Conservation (phyloP, 2,329 filamentous ascomycete species). For the Colletotrichum somersetense region DNA sequence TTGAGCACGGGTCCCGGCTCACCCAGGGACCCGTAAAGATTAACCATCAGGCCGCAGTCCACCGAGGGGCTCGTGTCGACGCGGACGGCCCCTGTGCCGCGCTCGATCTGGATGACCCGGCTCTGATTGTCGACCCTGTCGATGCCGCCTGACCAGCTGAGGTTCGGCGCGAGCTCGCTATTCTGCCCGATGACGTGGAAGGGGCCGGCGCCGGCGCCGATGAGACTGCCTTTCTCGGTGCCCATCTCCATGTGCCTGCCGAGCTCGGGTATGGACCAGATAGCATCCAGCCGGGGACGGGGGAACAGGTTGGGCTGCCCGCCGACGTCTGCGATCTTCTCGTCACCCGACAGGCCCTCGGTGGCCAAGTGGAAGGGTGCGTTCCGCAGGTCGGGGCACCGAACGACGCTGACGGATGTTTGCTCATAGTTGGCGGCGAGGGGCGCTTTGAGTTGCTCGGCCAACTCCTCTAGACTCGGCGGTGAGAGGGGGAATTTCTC, state of each 20-base stretch:
- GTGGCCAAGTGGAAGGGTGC: constrained; percentile 55
- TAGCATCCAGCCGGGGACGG: constrained; percentile 49
- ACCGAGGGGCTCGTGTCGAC: constrained; percentile 46
- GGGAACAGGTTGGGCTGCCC: constrained; percentile 58
- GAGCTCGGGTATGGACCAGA: constrained; percentile 51
- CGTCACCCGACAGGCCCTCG: constrained; percentile 55
- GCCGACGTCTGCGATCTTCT: constrained; percentile 58
- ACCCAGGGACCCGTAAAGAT: constrained; percentile 55
- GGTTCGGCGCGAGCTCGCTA: constrained; percentile 56
- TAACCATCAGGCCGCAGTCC: constrained; percentile 58
- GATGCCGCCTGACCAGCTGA: constrained; percentile 48
- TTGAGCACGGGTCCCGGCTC: constrained; percentile 52
- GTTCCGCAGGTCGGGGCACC: constrained; percentile 53
- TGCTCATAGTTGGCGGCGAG: constrained; percentile 45
- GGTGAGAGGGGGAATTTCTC: constrained; percentile 45
- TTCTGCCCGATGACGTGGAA: constrained; percentile 58
- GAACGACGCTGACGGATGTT: constrained; percentile 45
- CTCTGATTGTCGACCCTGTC: constrained; percentile 47
- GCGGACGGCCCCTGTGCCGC: constrained; percentile 40
- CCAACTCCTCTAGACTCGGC: constrained; percentile 47
- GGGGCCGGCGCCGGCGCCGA: constrained; percentile 59
- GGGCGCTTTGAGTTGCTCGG: constrained; percentile 39
- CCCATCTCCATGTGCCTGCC: constrained; percentile 54
- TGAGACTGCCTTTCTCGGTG: constrained; percentile 48
- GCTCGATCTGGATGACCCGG: constrained; percentile 46